Evolutionary conservation across 176 grass and related monocot species (phyloP).

Genomic region (Oropetium thomaeum): DNA sequence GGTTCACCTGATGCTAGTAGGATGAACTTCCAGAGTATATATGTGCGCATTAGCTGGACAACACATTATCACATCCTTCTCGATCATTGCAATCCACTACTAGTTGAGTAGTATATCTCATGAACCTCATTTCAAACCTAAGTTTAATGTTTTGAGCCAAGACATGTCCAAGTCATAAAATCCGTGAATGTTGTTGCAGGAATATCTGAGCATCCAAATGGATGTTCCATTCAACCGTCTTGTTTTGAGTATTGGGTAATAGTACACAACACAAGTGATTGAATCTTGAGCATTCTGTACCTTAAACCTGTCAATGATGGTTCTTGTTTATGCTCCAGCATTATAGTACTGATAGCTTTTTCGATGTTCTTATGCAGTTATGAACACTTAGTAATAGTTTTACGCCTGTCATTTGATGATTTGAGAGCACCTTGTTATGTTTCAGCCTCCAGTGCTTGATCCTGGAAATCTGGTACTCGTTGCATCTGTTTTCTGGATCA

Average conservation of each 20-base stretch:
- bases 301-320: neutral
- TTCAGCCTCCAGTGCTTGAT: neutral
- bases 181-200: neutral
- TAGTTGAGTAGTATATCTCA: neutral
- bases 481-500: neutral
- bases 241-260: neutral
- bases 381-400: neutral
- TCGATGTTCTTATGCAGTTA: neutral
- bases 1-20: neutral
- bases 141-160: too few relatives aligned
- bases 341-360: neutral
- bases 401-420: neutral
- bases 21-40: neutral
- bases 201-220: conserved; percentile 18
- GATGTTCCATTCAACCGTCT: conserved; percentile 8
- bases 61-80: neutral
- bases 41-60: neutral
- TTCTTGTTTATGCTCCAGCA: neutral
- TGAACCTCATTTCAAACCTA: too few relatives aligned
- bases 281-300: neutral
- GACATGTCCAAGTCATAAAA: neutral
- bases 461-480: neutral
- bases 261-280: neutral
- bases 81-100: neutral
- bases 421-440: neutral